phyloP scores from a whole-genome alignment of 306 rosid species.

The Lablab purpureus region DNA sequence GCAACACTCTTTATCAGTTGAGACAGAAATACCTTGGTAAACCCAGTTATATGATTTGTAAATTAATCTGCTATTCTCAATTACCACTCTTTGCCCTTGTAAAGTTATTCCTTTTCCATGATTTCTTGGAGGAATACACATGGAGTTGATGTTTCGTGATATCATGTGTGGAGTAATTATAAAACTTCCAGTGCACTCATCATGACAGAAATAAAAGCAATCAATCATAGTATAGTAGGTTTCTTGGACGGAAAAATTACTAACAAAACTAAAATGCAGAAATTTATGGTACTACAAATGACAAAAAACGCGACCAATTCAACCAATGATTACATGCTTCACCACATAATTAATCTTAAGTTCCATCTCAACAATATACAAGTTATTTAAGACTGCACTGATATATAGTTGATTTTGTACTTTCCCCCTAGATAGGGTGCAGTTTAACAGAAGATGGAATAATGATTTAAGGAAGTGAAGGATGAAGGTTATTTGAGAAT shows the following conservation, averaged over 20 bases:
- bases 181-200: constrained; percentile 9
- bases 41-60: background rate
- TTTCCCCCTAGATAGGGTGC: background rate
- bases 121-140: constrained; percentile 4
- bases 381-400: background rate
- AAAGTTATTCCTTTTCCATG: constrained; percentile 10
- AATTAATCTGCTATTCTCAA: background rate
- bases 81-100: background rate
- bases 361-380: background rate
- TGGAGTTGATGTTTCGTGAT: constrained; percentile 22
- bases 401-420: background rate
- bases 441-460: background rate
- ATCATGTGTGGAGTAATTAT: constrained; percentile 22
- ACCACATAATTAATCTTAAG: background rate
- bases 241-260: constrained; percentile 20
- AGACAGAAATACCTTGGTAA: background rate
- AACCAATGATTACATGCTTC: constrained; percentile 13
- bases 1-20: background rate
- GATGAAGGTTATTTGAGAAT: background rate
- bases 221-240: constrained; percentile 1
- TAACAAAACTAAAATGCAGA: constrained; percentile 16
- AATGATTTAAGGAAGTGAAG: background rate
- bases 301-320: background rate
- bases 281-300: background rate
- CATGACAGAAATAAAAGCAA: constrained; percentile 21